These are phyloP conservation scores for Basipetospora chlamydospora DNA, from an alignment of 2,329 filamentous ascomycete species.

Conservation along the genomic window DNA sequence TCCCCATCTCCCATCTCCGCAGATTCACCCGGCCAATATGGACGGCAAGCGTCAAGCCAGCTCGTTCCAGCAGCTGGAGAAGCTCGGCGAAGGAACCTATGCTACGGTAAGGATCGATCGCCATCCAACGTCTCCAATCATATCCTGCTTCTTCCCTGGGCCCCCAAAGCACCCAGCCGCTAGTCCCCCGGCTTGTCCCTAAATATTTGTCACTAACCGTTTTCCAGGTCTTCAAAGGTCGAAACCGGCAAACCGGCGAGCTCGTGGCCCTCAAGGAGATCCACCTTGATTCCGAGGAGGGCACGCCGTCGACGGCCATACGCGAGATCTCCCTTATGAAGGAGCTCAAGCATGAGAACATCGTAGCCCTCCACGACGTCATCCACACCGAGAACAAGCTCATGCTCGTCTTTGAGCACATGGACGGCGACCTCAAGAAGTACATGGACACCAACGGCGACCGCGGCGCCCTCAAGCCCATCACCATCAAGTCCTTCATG, in stretches of 20 bases:
- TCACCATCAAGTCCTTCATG: constrained; percentile 98
- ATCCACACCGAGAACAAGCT: constrained; percentile 99
- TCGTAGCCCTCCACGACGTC: constrained; percentile 92
- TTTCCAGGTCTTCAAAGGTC: constrained; percentile 84
- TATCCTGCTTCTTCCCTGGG: not conserved
- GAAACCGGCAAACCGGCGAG: constrained; percentile 92
- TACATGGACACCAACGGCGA: constrained; percentile 96
- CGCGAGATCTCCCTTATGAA: constrained; percentile 99
- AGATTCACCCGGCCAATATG: constrained; percentile 37
- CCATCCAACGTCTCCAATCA: too few relatives aligned
- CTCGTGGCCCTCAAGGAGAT: constrained; percentile 97
- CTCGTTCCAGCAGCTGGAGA: constrained; percentile 98
- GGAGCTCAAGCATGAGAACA: constrained; percentile 97
- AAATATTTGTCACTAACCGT: not conserved
- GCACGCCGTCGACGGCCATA: constrained; percentile 91
- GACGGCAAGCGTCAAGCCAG: constrained; percentile 85
- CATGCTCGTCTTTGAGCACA: constrained; percentile 98
- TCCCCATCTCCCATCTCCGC: constrained; percentile 2
- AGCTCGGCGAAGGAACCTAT: constrained; percentile 96
- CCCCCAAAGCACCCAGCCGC: too few relatives aligned
- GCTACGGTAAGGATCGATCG: constrained; percentile 55
- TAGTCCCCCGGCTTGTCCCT: too few relatives aligned
- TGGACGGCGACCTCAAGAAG: constrained; percentile 96
- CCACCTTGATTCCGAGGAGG: constrained; percentile 95
- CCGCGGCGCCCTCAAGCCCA: constrained; percentile 72